phyloP scores from a whole-genome alignment of 345 rosid genomes.

The Salix brachista region DNA sequence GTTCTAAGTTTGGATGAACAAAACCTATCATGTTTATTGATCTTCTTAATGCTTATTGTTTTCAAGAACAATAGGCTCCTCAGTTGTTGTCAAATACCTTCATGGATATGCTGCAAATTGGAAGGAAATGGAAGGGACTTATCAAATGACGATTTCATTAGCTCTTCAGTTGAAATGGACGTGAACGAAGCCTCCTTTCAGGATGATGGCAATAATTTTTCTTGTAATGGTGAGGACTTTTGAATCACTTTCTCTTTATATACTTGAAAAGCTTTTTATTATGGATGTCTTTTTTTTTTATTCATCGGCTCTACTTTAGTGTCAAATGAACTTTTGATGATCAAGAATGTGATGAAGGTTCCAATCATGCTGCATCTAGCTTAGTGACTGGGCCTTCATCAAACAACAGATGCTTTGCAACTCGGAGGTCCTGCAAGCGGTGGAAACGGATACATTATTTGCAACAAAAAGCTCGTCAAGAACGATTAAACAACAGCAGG shows the following conservation, averaged over 20 bases:
- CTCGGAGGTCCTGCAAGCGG: conserved; percentile 67
- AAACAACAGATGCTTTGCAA: conserved; percentile 51
- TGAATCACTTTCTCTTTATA: neutral
- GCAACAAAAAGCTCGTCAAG: conserved; percentile 89
- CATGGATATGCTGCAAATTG: conserved; percentile 80
- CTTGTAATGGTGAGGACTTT: conserved; percentile 46
- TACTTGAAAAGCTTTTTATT: neutral
- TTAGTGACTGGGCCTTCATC: conserved; percentile 41
- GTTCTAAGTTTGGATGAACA: conserved; percentile 1
- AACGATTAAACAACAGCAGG: conserved; percentile 80
- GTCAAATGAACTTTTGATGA: neutral
- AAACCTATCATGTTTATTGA: conserved; percentile 5
- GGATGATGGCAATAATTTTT: conserved; percentile 26
- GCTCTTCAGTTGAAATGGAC: conserved; percentile 85
- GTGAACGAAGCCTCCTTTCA: conserved; percentile 51
- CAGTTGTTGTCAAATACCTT: conserved; percentile 61
- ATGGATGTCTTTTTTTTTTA: neutral
- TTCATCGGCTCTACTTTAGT: neutral
- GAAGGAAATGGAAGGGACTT: conserved; percentile 58
- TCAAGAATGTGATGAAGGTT: conserved; percentile 36
- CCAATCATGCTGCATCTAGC: conserved; percentile 44
- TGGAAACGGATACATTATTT: conserved; percentile 83
- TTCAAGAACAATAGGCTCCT: conserved; percentile 74
- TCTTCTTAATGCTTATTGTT: conserved; percentile 6
- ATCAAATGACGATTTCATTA: conserved; percentile 44